Conservation (phyloP, 2,329 filamentous ascomycete species). For the Helminthosporium solani region DNA sequence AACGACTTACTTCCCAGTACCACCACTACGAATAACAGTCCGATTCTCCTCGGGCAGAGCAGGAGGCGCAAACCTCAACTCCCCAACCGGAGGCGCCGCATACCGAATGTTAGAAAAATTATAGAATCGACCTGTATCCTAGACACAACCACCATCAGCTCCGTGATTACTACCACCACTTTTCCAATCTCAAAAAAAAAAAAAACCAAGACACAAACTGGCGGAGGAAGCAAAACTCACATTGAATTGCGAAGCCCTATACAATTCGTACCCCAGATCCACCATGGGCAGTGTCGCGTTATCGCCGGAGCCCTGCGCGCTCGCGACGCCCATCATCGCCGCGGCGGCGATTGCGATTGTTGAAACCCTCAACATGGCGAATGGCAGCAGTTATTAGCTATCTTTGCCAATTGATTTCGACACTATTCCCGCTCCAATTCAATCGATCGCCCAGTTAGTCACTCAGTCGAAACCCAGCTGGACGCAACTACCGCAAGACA, state of each 20-base stretch:
- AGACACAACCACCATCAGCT: slow-evolving; percentile 8
- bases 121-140: slow-evolving; percentile 49
- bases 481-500: too few species aligned
- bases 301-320: slow-evolving; percentile 15
- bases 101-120: slow-evolving; percentile 60
- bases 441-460: too few species aligned
- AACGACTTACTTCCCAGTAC: slow-evolving; percentile 30
- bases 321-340: slow-evolving; percentile 23
- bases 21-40: slow-evolving; percentile 49
- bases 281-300: slow-evolving; percentile 46
- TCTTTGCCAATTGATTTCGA: too few species aligned
- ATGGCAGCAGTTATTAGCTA: too few species aligned
- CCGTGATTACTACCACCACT: too few species aligned
- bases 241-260: slow-evolving; percentile 51
- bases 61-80: slow-evolving; percentile 54
- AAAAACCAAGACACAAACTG: too few species aligned
- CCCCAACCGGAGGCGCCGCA: slow-evolving; percentile 54
- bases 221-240: slow-evolving; percentile 31
- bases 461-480: too few species aligned
- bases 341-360: slow-evolving; percentile 14
- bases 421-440: too few species aligned
- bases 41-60: slow-evolving; percentile 47
- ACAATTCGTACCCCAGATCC: slow-evolving; percentile 56
- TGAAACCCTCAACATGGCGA: slow-evolving; percentile 24
- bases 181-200: too few species aligned